Evolutionary conservation across 2,329 filamentous ascomycete genomes (phyloP), one percentile per base, ranked within the genome.

Genomic region (Helotiales sp.): DNA sequence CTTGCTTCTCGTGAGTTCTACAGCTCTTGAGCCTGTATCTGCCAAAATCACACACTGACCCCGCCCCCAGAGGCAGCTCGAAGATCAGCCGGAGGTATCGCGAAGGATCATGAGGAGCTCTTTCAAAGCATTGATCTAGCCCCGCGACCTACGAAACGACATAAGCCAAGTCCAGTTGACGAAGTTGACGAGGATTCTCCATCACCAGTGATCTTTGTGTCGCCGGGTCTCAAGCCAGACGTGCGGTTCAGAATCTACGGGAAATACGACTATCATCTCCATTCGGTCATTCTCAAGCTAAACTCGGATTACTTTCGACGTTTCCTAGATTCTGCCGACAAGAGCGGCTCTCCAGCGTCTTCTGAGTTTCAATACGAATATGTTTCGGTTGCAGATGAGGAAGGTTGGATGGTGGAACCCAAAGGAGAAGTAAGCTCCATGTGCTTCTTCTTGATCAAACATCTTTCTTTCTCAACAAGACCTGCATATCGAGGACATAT

Each of bases 261-360:
- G 19, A 22, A 48, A 25, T 53, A 17, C 13, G 33, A 52, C 2
- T 61, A 54, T 24, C 54, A 63, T n/a, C 54, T 59, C 3, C 56
- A 63, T 24, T 59, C 58, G 0, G 17, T 17, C 3, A 8, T 59
- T n/a, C 29, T 63, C 5, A 63, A 63, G 49, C 9, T 52, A 15
- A 47, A 59, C 19, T 61, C 58, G 2, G 50, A 40, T 9, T 63
- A 57, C 44, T 63, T 63, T 30, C 33, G 27, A 17, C 52, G 44
- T 27, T 59, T 54, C 12, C 52, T 65, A 5, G 53, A 65, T 30
- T 62, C 57, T 3, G 19, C 51, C 5, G 57, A 63, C 2, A 65
- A 65, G 44, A 13, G 17, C 2, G 22, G 8, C 13, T 25, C 7
- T 22, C 9, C 33, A 15, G 27, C 31, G 15, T 19, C 25, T 8